phyloP scores from a whole-genome alignment of 169 alveolate species.

The Cryptosporidium felis region DNA sequence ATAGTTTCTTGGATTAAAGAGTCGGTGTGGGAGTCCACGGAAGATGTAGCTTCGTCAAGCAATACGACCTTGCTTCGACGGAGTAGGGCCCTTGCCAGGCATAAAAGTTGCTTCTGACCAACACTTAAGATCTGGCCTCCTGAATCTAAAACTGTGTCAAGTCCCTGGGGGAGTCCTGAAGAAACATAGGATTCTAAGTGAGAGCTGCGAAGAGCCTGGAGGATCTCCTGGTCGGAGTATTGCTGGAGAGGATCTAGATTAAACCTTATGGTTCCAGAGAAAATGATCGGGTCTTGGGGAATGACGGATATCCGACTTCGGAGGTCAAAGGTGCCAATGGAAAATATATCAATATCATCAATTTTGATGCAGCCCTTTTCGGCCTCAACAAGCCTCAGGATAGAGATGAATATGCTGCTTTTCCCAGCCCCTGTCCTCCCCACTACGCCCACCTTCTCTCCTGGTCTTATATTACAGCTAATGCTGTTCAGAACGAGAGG shows the following conservation, averaged over 20 bases:
- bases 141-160: conserved; percentile 77
- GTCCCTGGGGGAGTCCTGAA: conserved; percentile 63
- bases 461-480: conserved; percentile 73
- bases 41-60: conserved; percentile 87
- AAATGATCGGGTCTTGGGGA: conserved; percentile 85
- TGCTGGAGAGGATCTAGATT: conserved; percentile 82
- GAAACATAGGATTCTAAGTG: conserved; percentile 42
- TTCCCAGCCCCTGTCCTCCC: conserved; percentile 93
- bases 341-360: conserved; percentile 76
- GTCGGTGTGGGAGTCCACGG: conserved; percentile 83
- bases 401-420: conserved; percentile 81
- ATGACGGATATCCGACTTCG: conserved; percentile 80
- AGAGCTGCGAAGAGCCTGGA: conserved; percentile 67
- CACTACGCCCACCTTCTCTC: conserved; percentile 86
- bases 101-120: conserved; percentile 88
- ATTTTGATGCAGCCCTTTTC: conserved; percentile 75
- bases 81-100: conserved; percentile 85
- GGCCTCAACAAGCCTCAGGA: conserved; percentile 80
- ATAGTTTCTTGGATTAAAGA: conserved; percentile 75
- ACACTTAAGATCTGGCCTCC: conserved; percentile 80
- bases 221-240: conserved; percentile 72
- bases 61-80: conserved; percentile 81
- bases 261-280: conserved; percentile 79
- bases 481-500: conserved; percentile 78
- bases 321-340: conserved; percentile 63